These are phyloP conservation scores for Liquidambar formosana DNA, from an alignment of 164 flowering plant genomes.

Conservation along the genomic window DNA sequence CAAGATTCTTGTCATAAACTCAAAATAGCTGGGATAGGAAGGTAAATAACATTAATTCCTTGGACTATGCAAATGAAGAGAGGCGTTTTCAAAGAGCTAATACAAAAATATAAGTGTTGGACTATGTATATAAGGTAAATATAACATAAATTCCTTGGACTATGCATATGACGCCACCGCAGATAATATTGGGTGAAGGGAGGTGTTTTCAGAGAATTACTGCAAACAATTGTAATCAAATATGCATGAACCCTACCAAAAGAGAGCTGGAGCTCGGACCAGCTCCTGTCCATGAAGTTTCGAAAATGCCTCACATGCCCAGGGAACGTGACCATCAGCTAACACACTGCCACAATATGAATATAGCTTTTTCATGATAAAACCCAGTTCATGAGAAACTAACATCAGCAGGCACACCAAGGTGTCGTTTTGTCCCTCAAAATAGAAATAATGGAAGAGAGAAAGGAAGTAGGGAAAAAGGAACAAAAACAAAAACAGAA, in stretches of 20 bases:
- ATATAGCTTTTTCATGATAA: slow-evolving; percentile 3
- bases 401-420: neutral
- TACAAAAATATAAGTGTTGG: too few species aligned
- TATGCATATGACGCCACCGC: neutral
- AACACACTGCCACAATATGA: slow-evolving; percentile 58
- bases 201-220: neutral
- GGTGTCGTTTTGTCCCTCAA: neutral
- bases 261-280: slow-evolving; percentile 57
- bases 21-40: too few species aligned
- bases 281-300: slow-evolving; percentile 74
- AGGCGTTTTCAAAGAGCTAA: neutral
- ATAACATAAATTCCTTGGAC: too few species aligned
- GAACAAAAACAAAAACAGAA: neutral
- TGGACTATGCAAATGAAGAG: neutral
- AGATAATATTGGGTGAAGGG: neutral
- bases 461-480: neutral
- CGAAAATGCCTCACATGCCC: slow-evolving; percentile 98
- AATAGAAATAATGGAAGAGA: neutral
- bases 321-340: slow-evolving; percentile 95
- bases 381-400: neutral
- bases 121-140: too few species aligned
- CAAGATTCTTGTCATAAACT: too few species aligned
- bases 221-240: neutral
- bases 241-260: slow-evolving; percentile 54
- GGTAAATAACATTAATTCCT: too few species aligned